phyloP scores from a whole-genome alignment of 2,329 filamentous ascomycete species.

The Rutstroemia sp. region DNA sequence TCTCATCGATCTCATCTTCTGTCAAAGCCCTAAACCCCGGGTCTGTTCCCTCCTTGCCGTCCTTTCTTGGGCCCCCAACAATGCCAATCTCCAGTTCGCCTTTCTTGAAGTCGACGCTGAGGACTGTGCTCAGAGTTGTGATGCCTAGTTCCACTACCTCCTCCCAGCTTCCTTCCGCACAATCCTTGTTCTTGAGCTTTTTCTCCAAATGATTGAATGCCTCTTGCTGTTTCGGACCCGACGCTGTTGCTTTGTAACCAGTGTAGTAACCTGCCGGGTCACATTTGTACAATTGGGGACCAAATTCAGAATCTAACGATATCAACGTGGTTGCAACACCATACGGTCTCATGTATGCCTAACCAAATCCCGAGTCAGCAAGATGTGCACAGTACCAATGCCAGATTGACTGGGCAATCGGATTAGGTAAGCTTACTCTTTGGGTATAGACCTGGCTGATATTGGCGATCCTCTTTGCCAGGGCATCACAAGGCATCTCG shows the following conservation, averaged over 20 bases:
- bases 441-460: slow-evolving; percentile 99
- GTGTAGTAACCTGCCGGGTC: slow-evolving; percentile 97
- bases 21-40: slow-evolving; percentile 79
- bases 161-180: slow-evolving; percentile 87
- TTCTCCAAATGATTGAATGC: slow-evolving; percentile 98
- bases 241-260: slow-evolving; percentile 96
- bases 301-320: slow-evolving; percentile 84
- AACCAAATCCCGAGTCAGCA: slow-evolving; percentile 17
- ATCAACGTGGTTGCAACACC: slow-evolving; percentile 94
- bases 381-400: slow-evolving; percentile 15
- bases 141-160: slow-evolving; percentile 97
- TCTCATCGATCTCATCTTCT: slow-evolving; percentile 97
- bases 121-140: slow-evolving; percentile 86
- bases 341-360: slow-evolving; percentile 97
- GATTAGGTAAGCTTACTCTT: slow-evolving; percentile 52
- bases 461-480: slow-evolving; percentile 95
- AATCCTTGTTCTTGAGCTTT: slow-evolving; percentile 99
- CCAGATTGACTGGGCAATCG: slow-evolving; percentile 24
- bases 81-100: slow-evolving; percentile 97
- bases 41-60: slow-evolving; percentile 77
- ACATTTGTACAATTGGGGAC: slow-evolving; percentile 95
- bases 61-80: slow-evolving; percentile 76
- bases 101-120: slow-evolving; percentile 99
- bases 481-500: slow-evolving; percentile 97
- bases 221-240: slow-evolving; percentile 97